A percentile compares a stretch with the other conserved stretches of the same genome.
Conservation (phyloP, 2,329 filamentous ascomycete genomes). For the Pseudocercospora macadamiae region DNA sequence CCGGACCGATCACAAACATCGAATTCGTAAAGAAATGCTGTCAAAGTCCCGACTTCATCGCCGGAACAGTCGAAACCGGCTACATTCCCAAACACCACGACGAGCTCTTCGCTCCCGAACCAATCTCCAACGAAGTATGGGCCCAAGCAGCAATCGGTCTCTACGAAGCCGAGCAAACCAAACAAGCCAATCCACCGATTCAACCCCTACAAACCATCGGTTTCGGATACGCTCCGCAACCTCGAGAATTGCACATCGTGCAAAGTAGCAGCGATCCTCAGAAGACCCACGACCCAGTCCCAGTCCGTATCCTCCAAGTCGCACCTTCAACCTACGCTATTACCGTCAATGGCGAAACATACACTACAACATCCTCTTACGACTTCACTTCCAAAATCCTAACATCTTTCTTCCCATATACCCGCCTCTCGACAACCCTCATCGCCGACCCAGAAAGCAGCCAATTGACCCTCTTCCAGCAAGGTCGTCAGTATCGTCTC, state of each 20-base stretch:
- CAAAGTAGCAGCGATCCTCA: slow-evolving; percentile 49
- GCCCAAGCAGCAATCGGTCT: slow-evolving; percentile 84
- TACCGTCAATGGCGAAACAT: slow-evolving; percentile 42
- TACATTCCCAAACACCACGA: slow-evolving; percentile 89
- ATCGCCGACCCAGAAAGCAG: slow-evolving; percentile 66
- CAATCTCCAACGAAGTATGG: slow-evolving; percentile 71
- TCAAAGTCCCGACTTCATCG: slow-evolving; percentile 77
- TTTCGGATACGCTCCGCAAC: slow-evolving; percentile 63
- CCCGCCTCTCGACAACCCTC: slow-evolving; percentile 78
- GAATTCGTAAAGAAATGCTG: slow-evolving; percentile 93
- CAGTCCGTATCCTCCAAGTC: slow-evolving; percentile 56
- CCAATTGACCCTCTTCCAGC: slow-evolving; percentile 70
- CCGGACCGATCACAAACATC: slow-evolving; percentile 91
- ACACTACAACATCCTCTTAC: slow-evolving; percentile 47
- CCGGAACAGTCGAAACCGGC: slow-evolving; percentile 89
- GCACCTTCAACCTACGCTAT: slow-evolving; percentile 56
- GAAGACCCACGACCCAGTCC: slow-evolving; percentile 39
- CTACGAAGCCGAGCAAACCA: slow-evolving; percentile 52
- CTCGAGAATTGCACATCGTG: slow-evolving; percentile 63
- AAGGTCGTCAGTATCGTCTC: slow-evolving; percentile 61
- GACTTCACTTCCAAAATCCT: slow-evolving; percentile 55
- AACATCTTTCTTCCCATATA: slow-evolving; percentile 78
- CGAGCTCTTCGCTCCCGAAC: slow-evolving; percentile 69
- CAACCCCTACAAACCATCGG: slow-evolving; percentile 47
- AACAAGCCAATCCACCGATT: slow-evolving; percentile 31